Percentiles rank a stretch among this genome's conserved stretches.
Evolutionary conservation across 2,329 filamentous ascomycete species (phyloP).

Genomic region (Colletotrichum sansevieriae): DNA sequence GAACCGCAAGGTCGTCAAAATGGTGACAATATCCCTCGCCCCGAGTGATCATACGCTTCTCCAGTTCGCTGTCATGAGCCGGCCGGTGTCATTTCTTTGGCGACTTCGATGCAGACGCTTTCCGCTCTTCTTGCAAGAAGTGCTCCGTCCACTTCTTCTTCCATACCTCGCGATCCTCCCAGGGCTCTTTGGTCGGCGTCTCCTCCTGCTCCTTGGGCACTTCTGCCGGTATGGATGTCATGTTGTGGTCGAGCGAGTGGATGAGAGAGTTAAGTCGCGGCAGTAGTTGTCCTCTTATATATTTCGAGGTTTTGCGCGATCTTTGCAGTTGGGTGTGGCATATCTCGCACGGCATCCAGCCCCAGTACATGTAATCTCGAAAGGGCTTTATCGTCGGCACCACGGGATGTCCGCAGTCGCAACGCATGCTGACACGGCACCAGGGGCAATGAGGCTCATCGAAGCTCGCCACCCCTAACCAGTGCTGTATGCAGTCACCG

Average conservation of each 20-base stretch:
- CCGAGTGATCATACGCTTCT: not conserved
- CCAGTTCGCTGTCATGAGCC: not conserved
- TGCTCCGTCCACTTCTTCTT: constrained; percentile 40
- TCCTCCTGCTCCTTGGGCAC: constrained; percentile 40
- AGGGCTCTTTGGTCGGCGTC: constrained; percentile 33
- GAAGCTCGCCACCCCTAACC: constrained; percentile 54
- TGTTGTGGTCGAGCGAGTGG: constrained; percentile 39
- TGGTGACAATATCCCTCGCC: constrained; percentile 11
- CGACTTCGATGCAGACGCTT: constrained; percentile 30
- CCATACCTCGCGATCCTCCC: constrained; percentile 40
- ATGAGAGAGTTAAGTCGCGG: constrained; percentile 40
- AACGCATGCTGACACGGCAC: constrained; percentile 51
- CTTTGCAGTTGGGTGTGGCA: constrained; percentile 37
- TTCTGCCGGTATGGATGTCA: constrained; percentile 38
- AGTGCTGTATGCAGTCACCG: constrained; percentile 57
- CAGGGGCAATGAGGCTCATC: constrained; percentile 55
- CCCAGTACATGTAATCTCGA: constrained; percentile 38
- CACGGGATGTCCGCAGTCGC: constrained; percentile 51
- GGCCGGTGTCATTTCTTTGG: constrained; percentile 22
- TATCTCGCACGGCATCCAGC: constrained; percentile 39
- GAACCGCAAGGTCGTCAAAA: not conserved
- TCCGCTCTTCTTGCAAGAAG: constrained; percentile 34
- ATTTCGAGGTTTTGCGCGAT: constrained; percentile 35
- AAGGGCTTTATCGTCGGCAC: constrained; percentile 45
- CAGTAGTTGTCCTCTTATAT: constrained; percentile 32